Percentiles rank a stretch among this genome's conserved stretches.
Evolutionary conservation across 2,329 filamentous ascomycete species (phyloP).

Genomic region (Ophiosphaerella korrae): DNA sequence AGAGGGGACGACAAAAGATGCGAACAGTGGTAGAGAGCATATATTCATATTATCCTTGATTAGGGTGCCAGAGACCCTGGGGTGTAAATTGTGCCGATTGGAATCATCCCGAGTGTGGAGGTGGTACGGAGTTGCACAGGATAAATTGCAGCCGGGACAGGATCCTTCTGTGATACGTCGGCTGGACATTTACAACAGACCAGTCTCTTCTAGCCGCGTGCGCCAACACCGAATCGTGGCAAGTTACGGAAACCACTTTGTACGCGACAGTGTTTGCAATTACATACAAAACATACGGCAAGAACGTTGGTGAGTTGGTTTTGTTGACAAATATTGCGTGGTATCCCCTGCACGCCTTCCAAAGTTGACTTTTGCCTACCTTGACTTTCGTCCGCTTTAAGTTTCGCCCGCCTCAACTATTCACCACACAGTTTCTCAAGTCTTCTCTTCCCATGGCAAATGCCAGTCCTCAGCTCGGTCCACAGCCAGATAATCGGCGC

Average conservation of each 20-base stretch:
- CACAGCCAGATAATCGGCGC: too few species aligned
- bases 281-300: background rate
- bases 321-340: too few species aligned
- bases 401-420: too few species aligned
- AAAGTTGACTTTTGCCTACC: too few species aligned
- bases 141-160: constrained; percentile 34
- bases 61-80: constrained; percentile 26
- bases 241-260: constrained; percentile 8
- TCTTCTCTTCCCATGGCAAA: too few species aligned
- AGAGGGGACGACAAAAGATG: constrained; percentile 9
- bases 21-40: constrained; percentile 26
- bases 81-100: constrained; percentile 27
- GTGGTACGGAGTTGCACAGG: constrained; percentile 30
- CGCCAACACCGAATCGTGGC: constrained; percentile 24
- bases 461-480: too few species aligned
- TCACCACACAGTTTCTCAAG: too few species aligned
- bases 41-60: constrained; percentile 42
- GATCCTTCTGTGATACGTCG: constrained; percentile 28
- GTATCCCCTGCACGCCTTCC: too few species aligned
- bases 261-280: constrained; percentile 10
- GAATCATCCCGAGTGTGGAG: constrained; percentile 24
- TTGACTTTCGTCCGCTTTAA: too few species aligned
- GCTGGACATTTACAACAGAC: constrained; percentile 17
- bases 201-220: constrained; percentile 17
- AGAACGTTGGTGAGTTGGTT: too few species aligned